Base-by-base conservation (phyloP, 2,329 filamentous ascomycete species). In the Nemania abortiva region DNA sequence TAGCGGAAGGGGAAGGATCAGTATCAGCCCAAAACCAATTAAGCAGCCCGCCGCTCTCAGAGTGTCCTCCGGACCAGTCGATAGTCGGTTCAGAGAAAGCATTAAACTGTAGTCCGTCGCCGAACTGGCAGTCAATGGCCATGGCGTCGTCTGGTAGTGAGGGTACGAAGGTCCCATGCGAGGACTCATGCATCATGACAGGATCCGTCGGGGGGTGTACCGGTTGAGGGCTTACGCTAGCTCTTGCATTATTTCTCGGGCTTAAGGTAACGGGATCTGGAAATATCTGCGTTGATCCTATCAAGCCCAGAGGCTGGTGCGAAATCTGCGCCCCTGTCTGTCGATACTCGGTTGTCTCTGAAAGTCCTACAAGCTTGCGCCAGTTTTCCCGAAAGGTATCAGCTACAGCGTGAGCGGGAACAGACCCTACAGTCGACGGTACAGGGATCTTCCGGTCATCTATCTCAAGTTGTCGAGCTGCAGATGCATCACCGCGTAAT, bases 1-100 rank as follows among this genome's bases (percentile, higher is more conserved):
- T 76, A 1, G 66, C 52, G 0, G 69, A 66, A 0, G 75, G 70
- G 0, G 69, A 66, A 0, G 75, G 71, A 3, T 80, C 78, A 5
- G 67, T 54, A 37, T 78, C 77, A 2, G 75, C 74, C 80, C 80
- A 82, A 3, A 81, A 66, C 78, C 81, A 82, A 5, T 76, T 70
- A 1, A 72, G 72, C 22, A 79, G 71, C 5, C 73, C 74, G 7
- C 54, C 47, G 1, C 65, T 72, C 13, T 66, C 61, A 10, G 37
- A 45, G 27, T 58, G 39, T 2, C 64, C 31, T 9, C 66, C 22
- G 15, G 65, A 34, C 37, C 64, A 67, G 37, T 60, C 53, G 1
- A 47, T n/a, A 39, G 67, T 20, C 15, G 37, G 22, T 13, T 68
- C 53, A 0, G 67, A 22, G 47, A 66, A 56, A 6, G 53, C 18